These are phyloP conservation scores for Beauveria varroae DNA, from an alignment of 2,329 filamentous ascomycete species.

Conservation along the genomic window DNA sequence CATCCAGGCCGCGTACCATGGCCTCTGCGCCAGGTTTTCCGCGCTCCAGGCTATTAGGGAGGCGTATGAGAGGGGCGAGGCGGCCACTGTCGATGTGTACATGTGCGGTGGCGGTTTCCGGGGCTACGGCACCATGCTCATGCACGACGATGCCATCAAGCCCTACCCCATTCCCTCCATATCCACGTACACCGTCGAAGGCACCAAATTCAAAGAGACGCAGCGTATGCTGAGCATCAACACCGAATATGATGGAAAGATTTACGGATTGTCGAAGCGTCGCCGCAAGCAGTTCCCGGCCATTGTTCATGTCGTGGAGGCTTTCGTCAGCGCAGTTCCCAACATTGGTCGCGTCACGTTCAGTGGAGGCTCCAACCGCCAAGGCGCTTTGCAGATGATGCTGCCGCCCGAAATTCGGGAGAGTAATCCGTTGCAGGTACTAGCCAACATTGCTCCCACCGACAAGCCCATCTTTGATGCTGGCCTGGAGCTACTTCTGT, in stretches of 20 bases:
- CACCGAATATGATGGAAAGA: constrained; percentile 42
- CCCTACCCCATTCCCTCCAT: constrained; percentile 81
- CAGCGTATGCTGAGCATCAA: constrained; percentile 45
- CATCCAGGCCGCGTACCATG: constrained; percentile 53
- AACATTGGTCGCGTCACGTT: constrained; percentile 69
- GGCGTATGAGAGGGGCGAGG: constrained; percentile 25
- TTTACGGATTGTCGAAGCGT: constrained; percentile 73
- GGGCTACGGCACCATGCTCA: constrained; percentile 83
- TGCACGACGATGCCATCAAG: constrained; percentile 63
- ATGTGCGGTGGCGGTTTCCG: constrained; percentile 86
- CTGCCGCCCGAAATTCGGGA: constrained; percentile 53
- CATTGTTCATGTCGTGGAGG: constrained; percentile 71
- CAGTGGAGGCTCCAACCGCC: constrained; percentile 79
- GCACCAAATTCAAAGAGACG: constrained; percentile 51
- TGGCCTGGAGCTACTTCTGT: constrained; percentile 29
- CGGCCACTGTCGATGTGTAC: constrained; percentile 59
- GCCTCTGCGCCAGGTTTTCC: constrained; percentile 42
- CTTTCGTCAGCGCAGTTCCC: constrained; percentile 62
- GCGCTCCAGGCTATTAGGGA: constrained; percentile 35
- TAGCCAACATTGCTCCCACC: constrained; percentile 18
- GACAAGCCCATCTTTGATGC: constrained; percentile 27
- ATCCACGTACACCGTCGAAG: constrained; percentile 65
- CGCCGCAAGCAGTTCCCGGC: constrained; percentile 77
- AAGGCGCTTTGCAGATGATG: constrained; percentile 71
- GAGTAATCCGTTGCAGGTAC: constrained; percentile 52